phyloP scores from a whole-genome alignment of 345 rosid species.

The Bretschneidera sinensis region DNA sequence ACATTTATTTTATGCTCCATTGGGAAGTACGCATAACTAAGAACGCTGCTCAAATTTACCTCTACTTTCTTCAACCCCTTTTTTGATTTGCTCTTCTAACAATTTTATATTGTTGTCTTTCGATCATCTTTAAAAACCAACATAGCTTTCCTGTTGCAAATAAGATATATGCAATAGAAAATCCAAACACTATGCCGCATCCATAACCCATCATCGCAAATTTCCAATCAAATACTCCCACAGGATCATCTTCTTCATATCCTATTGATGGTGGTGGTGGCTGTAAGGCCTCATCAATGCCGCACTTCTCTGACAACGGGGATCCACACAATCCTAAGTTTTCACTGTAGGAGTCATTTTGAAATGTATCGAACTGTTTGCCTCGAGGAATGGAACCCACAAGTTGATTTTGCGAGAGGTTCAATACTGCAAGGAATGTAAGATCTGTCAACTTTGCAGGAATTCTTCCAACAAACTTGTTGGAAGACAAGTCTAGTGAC shows the following conservation, averaged over 20 bases:
- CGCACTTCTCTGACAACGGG: neutral
- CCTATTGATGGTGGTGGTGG: neutral
- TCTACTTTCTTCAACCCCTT: too few relatives aligned
- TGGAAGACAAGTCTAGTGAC: slow-evolving; percentile 3
- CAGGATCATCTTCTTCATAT: neutral
- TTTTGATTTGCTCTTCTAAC: too few relatives aligned
- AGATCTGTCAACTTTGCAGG: neutral
- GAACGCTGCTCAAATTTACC: too few relatives aligned
- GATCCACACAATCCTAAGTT: slow-evolving; percentile 1
- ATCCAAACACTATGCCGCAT: neutral
- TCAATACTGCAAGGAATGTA: neutral
- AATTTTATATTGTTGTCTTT: too few relatives aligned
- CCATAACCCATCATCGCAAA: too few relatives aligned
- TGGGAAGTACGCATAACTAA: too few relatives aligned
- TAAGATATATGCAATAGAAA: neutral
- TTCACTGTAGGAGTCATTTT: neutral
- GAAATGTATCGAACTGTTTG: slow-evolving; percentile 4
- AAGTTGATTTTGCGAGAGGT: neutral
- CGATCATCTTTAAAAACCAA: neutral
- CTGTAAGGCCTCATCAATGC: neutral
- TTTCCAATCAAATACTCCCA: too few relatives aligned
- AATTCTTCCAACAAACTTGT: neutral
- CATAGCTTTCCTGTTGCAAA: neutral
- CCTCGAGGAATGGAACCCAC: slow-evolving; percentile 2
- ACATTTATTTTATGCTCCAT: too few relatives aligned